Evolutionary conservation across 495 filamentous ascomycete genomes (phyloP).

Genomic region (Xylaria acuta): DNA sequence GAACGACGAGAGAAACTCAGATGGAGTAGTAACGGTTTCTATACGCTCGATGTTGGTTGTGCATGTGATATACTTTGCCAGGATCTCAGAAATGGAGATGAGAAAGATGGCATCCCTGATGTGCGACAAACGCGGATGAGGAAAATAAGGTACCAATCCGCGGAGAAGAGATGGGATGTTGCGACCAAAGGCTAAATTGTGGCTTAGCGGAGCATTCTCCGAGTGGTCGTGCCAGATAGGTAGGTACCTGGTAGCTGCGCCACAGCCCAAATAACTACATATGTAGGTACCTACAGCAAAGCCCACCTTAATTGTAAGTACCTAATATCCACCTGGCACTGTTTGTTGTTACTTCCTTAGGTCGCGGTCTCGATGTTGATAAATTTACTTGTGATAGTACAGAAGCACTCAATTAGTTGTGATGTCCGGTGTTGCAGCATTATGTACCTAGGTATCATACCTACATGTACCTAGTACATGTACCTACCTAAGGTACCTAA

Average conservation of each 20-base stretch:
- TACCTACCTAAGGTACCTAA: no score
- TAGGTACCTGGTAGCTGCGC: not conserved
- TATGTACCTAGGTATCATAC: not conserved
- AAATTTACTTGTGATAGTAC: no score
- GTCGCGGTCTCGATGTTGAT: no score
- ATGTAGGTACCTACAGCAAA: no score
- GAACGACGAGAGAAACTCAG: not conserved
- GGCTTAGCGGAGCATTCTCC: slow-evolving; percentile 12
- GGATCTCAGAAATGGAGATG: slow-evolving; percentile 11
- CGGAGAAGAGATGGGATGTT: not conserved
- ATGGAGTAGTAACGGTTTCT: not conserved
- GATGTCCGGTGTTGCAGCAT: no score
- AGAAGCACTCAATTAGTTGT: no score
- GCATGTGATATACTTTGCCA: not conserved
- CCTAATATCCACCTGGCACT: no score
- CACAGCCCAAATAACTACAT: not conserved
- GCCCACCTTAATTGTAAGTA: no score
- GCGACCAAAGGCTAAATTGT: slow-evolving; percentile 14
- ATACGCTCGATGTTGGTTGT: not conserved
- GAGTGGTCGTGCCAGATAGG: not conserved
- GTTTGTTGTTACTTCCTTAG: no score
- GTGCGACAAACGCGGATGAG: not conserved
- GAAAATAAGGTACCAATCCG: not conserved
- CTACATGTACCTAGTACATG: not conserved
- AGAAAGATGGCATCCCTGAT: not conserved